Evolutionary conservation across 1,284 basidiomycete genomes (phyloP), one percentile per base, ranked within the genome.

Genomic region (Irpex lacteus): DNA sequence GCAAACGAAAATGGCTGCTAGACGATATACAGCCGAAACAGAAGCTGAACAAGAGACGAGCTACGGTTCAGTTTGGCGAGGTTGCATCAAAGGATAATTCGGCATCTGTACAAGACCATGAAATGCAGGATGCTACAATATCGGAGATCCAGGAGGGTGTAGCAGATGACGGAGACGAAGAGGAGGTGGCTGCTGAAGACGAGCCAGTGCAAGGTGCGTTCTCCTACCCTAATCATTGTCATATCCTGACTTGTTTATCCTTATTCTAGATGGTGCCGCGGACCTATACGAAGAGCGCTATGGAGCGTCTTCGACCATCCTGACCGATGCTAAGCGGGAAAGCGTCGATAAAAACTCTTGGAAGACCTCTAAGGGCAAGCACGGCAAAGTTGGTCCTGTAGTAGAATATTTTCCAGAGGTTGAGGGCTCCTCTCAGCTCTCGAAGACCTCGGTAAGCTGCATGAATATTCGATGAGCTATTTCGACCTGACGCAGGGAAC

Each of bases 261-360:
- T 26, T 26, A 26, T 26, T 15, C 32, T 60, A 19, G 58, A 68
- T 69, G 75, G 72, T 69, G 70, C 66, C 56, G 69, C 70, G 62
- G 79, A 85, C 69, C 72, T 78, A 59, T 90, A 89, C 66, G 87
- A 91, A 68, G 72, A 71, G 13, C 91, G 93, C 71, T 93, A 91
- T 72, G 90, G 89, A 5, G 69, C 81, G 15, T 78, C 80, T 19
- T 80, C 87, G 11, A 61, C 71, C 32, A 70, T 79, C 38, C 71
- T 90, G 38, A 81, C 84, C 0, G 82, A 85, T 36, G 66, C 72
- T 2, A 79, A 80, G 13, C 81, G 85, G 63, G 71, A 73, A 37
- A 74, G 81, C 13, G 82, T 82, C 5, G 85, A 91, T 61, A 71
- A 77, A 64, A 73, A 75, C 6, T 70, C 76, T 40, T 92, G 88